phyloP scores from a whole-genome alignment of 192 early-diverging fungal species.

The Entomortierella beljakovae region DNA sequence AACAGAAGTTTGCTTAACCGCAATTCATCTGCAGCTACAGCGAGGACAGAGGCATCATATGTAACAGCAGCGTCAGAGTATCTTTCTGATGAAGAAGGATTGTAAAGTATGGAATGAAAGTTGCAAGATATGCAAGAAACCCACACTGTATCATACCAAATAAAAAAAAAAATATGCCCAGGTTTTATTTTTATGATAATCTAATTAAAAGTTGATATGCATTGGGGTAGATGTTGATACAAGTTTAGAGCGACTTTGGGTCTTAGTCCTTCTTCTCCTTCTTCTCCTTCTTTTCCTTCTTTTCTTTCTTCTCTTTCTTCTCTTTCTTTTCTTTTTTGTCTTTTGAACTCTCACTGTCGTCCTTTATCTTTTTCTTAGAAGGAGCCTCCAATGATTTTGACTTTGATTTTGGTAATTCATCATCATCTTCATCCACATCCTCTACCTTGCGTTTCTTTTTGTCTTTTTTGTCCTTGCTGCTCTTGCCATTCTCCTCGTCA shows the following conservation, averaged over 20 bases:
- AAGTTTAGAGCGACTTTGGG: too few relatives aligned
- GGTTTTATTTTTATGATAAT: too few relatives aligned
- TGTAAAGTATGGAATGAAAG: slow-evolving; percentile 2
- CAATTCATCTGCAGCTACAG: slow-evolving; percentile 25
- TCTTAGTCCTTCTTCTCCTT: slow-evolving; percentile 26
- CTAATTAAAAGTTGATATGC: too few relatives aligned
- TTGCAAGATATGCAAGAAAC: not conserved
- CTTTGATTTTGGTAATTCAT: not conserved
- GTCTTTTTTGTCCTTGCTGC: slow-evolving; percentile 38
- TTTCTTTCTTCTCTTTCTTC: slow-evolving; percentile 10
- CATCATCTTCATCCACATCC: slow-evolving; percentile 12
- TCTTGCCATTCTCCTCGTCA: not conserved
- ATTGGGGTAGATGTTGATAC: too few relatives aligned
- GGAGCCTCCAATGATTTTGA: not conserved
- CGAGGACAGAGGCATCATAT: slow-evolving; percentile 24
- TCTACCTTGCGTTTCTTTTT: slow-evolving; percentile 26
- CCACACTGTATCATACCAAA: not conserved
- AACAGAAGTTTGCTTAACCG: slow-evolving; percentile 10
- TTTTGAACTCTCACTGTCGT: not conserved
- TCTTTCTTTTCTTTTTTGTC: not conserved
- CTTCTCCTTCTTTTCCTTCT: slow-evolving; percentile 38
- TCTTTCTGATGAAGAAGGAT: slow-evolving; percentile 28
- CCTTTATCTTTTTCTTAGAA: slow-evolving; percentile 26
- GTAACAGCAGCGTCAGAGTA: slow-evolving; percentile 32
- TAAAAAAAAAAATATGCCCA: too few relatives aligned